These are phyloP conservation scores for Penicillium malachiteum DNA, from an alignment of 495 filamentous ascomycete species.

Conservation along the genomic window DNA sequence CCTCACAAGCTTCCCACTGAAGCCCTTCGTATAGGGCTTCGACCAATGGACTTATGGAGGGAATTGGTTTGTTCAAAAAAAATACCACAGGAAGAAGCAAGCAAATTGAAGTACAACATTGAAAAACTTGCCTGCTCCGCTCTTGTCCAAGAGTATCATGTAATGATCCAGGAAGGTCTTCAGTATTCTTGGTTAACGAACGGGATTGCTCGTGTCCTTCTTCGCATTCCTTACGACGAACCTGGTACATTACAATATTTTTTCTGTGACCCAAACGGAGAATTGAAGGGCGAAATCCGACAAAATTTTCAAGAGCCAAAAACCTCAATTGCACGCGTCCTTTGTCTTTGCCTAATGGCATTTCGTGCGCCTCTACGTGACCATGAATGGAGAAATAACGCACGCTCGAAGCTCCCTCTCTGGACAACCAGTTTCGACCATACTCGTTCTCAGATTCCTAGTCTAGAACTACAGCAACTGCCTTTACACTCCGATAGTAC, in stretches of 20 bases:
- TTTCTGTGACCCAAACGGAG: slow-evolving; percentile 34
- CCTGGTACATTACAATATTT: slow-evolving; percentile 39
- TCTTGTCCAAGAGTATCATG: too few relatives aligned
- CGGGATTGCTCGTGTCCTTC: slow-evolving; percentile 28
- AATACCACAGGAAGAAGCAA: too few relatives aligned
- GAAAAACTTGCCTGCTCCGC: too few relatives aligned
- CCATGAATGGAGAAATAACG: slow-evolving; percentile 34
- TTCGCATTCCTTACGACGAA: slow-evolving; percentile 33
- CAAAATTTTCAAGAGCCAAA: too few relatives aligned
- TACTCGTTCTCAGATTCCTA: slow-evolving; percentile 21
- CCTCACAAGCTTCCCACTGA: slow-evolving; percentile 34
- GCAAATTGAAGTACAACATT: too few relatives aligned
- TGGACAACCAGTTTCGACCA: slow-evolving; percentile 28
- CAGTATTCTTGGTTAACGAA: slow-evolving; percentile 34
- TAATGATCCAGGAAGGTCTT: too few relatives aligned
- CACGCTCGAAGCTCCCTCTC: slow-evolving; percentile 11
- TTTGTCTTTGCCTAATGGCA: slow-evolving; percentile 34
- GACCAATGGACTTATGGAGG: too few relatives aligned
- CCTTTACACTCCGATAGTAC: too few relatives aligned
- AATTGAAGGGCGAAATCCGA: slow-evolving; percentile 23
- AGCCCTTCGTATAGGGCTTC: too few relatives aligned
- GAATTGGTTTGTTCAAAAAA: too few relatives aligned
- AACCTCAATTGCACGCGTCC: slow-evolving; percentile 24
- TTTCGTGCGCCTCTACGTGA: slow-evolving; percentile 20
- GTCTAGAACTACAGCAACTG: slow-evolving; percentile 17